phyloP scores from a whole-genome alignment of 495 filamentous ascomycete species.

The Penicillium cataractarum region DNA sequence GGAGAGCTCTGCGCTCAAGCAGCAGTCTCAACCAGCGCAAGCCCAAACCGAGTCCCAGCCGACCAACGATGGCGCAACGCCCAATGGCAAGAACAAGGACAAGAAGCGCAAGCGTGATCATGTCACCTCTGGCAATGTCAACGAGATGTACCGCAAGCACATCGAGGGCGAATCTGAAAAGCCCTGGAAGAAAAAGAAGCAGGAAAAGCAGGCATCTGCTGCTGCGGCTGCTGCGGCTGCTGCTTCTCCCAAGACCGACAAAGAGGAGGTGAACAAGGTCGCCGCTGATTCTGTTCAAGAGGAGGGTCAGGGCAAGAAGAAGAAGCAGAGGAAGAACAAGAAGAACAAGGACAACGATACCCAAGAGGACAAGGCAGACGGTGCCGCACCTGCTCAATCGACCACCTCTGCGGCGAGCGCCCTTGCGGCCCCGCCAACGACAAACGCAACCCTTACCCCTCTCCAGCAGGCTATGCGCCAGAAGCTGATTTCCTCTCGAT shows the following conservation, averaged over 20 bases:
- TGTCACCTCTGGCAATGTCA: conserved; percentile 72
- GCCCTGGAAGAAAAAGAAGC: conserved; percentile 50
- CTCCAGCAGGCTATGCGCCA: conserved; percentile 91
- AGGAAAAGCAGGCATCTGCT: conserved; percentile 26
- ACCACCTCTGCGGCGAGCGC: conserved; percentile 26
- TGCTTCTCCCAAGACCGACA: conserved; percentile 25
- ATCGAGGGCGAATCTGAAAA: conserved; percentile 66
- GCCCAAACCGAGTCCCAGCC: conserved; percentile 31
- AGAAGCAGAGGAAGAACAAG: conserved; percentile 45
- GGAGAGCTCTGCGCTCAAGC: conserved; percentile 66
- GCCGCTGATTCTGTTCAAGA: conserved; percentile 29
- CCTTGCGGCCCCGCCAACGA: conserved; percentile 33
- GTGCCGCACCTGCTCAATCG: conserved; percentile 23
- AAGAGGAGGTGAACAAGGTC: conserved; percentile 28
- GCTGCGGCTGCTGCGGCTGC: conserved; percentile 23
- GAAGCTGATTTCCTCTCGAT: conserved; percentile 90
- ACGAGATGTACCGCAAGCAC: conserved; percentile 74
- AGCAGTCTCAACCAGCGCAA: conserved; percentile 58
- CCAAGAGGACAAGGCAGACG: conserved; percentile 23
- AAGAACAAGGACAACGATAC: conserved; percentile 41
- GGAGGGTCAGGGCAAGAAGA: conserved; percentile 29
- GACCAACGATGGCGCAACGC: conserved; percentile 31
- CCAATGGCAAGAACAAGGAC: conserved; percentile 42
- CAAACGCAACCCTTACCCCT: conserved; percentile 71
- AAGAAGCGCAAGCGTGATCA: conserved; percentile 61